These are phyloP conservation scores for Fusarium circinatum DNA, from an alignment of 2,329 filamentous ascomycete genomes.

Conservation along the genomic window DNA sequence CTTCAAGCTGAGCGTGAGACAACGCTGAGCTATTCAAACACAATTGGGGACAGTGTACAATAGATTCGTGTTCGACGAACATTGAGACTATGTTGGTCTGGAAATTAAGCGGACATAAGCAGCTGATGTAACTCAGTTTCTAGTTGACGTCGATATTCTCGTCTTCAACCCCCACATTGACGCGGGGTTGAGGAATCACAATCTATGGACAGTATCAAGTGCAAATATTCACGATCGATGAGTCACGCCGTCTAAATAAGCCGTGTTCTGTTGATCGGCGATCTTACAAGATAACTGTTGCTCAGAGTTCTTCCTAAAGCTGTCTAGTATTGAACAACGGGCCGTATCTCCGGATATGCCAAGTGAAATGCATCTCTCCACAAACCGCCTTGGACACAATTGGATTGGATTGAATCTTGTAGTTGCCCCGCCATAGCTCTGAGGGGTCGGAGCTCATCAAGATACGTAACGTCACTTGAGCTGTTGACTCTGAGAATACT, in stretches of 20 bases:
- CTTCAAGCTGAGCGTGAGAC: background rate
- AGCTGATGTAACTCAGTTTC: background rate
- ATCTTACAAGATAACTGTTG: background rate
- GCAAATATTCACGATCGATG: background rate
- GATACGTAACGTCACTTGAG: conserved; percentile 25
- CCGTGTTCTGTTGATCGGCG: background rate
- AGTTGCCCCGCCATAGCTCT: conserved; percentile 27
- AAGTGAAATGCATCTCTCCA: conserved; percentile 24
- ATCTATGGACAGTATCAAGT: background rate
- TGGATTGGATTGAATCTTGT: conserved; percentile 6
- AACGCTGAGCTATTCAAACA: background rate
- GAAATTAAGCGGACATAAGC: conserved; percentile 1
- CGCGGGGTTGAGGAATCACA: background rate
- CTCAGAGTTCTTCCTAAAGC: background rate
- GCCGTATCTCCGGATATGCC: conserved; percentile 7
- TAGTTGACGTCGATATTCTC: background rate
- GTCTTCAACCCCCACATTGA: background rate
- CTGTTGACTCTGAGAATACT: background rate
- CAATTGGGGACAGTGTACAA: background rate
- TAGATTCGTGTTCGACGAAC: background rate
- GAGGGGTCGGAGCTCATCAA: conserved; percentile 20
- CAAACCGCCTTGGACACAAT: conserved; percentile 1
- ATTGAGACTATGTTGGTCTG: background rate
- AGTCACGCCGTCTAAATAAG: background rate
- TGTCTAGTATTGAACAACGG: conserved; percentile 8